A percentile compares a stretch with the other conserved stretches of the same genome.
Conservation (phyloP, 2,329 filamentous ascomycete species). For the Seiridium unicorne region DNA sequence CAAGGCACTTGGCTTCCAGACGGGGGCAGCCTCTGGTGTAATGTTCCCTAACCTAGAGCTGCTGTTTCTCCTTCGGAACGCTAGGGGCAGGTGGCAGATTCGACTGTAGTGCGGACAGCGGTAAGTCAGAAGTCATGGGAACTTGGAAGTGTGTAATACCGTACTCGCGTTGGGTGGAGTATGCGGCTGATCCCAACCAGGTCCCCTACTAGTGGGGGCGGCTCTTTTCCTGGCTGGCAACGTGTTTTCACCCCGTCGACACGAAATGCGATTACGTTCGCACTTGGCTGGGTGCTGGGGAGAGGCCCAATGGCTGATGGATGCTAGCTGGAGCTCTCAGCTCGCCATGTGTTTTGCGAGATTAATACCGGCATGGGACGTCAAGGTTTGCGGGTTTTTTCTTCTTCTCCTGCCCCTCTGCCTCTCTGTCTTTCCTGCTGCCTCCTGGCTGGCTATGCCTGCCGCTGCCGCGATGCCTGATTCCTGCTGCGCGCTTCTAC, state of each 20-base stretch:
- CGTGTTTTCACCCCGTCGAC: not conserved
- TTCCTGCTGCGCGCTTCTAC: not conserved
- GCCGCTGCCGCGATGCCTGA: not conserved
- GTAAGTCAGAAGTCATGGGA: not conserved
- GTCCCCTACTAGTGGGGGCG: constrained; percentile 7
- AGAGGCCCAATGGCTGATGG: not conserved
- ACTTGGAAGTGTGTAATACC: not conserved
- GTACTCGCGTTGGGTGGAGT: not conserved
- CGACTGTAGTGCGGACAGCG: not conserved
- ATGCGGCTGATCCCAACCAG: constrained; percentile 7
- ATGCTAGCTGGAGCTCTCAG: not conserved
- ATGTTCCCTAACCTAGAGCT: not conserved
- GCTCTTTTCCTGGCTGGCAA: constrained; percentile 5
- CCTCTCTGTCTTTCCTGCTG: no score
- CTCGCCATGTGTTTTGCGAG: not conserved
- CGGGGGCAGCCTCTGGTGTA: not conserved
- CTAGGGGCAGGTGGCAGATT: not conserved
- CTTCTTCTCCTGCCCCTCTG: not conserved
- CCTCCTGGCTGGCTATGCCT: not conserved
- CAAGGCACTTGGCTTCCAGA: not conserved
- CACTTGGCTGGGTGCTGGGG: not conserved
- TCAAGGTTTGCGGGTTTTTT: not conserved
- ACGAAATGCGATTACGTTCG: constrained; percentile 6
- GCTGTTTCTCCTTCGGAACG: not conserved
- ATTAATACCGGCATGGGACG: not conserved